Conservation (phyloP, 495 filamentous ascomycete species). For the Viridothelium virens region DNA sequence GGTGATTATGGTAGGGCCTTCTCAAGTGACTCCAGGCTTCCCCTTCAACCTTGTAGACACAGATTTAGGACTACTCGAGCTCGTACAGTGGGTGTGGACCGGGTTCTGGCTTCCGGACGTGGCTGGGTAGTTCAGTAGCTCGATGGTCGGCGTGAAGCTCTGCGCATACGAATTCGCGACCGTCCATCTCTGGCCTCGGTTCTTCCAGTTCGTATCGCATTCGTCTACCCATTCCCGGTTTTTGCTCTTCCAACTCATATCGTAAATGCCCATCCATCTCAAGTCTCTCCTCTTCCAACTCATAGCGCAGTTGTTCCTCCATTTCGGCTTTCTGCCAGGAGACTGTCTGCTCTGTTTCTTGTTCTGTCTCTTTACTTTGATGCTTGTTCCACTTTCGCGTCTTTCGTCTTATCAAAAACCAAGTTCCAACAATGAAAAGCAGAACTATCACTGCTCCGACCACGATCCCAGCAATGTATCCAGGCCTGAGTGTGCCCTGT, state of each 20-base stretch:
- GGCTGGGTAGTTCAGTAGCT: neutral
- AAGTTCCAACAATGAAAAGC: neutral
- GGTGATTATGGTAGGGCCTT: neutral
- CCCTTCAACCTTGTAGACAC: neutral
- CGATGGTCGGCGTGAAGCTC: neutral
- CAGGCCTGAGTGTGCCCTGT: neutral
- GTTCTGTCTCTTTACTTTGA: neutral
- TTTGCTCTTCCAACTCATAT: neutral
- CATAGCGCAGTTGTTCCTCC: neutral
- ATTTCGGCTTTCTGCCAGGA: neutral
- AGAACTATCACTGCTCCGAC: neutral
- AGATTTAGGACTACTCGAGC: neutral
- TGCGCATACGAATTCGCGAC: neutral
- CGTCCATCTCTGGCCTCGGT: neutral
- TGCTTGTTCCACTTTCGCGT: neutral
- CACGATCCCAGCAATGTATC: slow-evolving; percentile 7
- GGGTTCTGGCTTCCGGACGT: neutral
- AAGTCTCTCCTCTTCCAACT: neutral
- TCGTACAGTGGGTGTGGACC: neutral
- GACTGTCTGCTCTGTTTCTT: neutral
- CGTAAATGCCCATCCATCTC: neutral
- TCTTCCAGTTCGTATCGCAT: neutral
- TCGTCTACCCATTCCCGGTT: neutral
- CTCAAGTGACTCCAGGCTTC: neutral
- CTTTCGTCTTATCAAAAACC: neutral